Conservation (phyloP, 768 basidiomycete genomes). For the Kwoniella mangroviensis region DNA sequence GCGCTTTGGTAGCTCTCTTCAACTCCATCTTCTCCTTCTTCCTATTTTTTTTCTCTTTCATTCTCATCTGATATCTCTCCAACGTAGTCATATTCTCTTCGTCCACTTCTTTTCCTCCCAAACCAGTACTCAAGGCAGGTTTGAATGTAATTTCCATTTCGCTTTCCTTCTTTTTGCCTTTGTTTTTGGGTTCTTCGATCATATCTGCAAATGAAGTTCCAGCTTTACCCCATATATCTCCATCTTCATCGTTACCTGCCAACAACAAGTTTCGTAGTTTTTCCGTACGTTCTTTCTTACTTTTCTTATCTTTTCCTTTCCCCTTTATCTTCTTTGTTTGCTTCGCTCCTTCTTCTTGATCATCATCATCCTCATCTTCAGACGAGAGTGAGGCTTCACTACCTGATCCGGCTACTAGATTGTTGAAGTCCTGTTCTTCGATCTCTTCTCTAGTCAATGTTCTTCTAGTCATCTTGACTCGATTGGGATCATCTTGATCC, state of each 20-base stretch:
- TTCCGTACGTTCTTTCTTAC: conserved; percentile 65
- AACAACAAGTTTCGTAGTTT: conserved; percentile 78
- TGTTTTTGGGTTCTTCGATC: conserved; percentile 25
- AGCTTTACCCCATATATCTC: conserved; percentile 77
- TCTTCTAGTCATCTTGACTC: conserved; percentile 77
- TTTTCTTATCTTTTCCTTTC: conserved; percentile 40
- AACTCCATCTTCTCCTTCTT: conserved; percentile 72
- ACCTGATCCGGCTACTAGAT: conserved; percentile 73
- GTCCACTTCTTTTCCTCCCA: conserved; percentile 24
- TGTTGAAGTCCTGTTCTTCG: conserved; percentile 86
- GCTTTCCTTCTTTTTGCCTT: conserved; percentile 54
- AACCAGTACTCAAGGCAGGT: conserved; percentile 67
- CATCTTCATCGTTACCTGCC: conserved; percentile 64
- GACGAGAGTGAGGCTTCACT: conserved; percentile 57
- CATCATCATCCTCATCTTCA: conserved; percentile 60
- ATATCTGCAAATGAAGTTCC: conserved; percentile 57
- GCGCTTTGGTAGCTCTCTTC: conserved; percentile 34
- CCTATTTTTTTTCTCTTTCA: conserved; percentile 83
- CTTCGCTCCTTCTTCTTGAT: conserved; percentile 59
- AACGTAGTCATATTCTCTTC: conserved; percentile 80
- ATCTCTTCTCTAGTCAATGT: conserved; percentile 80
- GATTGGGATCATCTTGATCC: conserved; percentile 95
- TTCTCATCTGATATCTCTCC: conserved; percentile 85
- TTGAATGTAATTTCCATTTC: conserved; percentile 97
- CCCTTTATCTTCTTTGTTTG: conserved; percentile 37